A percentile compares a stretch with the other conserved stretches of the same genome.
Conservation (phyloP, 1,284 basidiomycete genomes). For the Rhodotorula sp. region DNA sequence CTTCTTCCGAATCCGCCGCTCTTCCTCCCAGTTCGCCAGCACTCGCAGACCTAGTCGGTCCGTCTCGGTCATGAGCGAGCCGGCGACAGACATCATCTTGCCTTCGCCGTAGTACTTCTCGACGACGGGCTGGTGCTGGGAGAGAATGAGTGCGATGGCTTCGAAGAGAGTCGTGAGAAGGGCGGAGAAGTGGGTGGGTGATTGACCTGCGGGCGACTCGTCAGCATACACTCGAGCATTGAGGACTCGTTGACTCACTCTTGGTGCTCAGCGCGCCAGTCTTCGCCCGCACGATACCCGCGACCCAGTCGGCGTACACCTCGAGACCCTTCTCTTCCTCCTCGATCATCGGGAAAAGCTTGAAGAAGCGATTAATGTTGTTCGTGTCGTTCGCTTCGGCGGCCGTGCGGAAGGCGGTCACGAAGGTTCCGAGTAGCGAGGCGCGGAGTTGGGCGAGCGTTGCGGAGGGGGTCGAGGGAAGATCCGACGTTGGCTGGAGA, state of each 20-base stretch:
- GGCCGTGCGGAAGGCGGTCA: slow-evolving; percentile 71
- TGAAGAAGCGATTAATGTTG: slow-evolving; percentile 90
- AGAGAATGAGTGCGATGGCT: slow-evolving; percentile 90
- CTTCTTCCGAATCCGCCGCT: slow-evolving; percentile 56
- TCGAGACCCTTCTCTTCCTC: slow-evolving; percentile 79
- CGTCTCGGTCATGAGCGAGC: slow-evolving; percentile 75
- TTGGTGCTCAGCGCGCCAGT: slow-evolving; percentile 68
- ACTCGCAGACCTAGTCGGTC: slow-evolving; percentile 76
- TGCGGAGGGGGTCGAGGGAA: slow-evolving; percentile 78
- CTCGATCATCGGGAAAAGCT: slow-evolving; percentile 90
- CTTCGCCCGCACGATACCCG: slow-evolving; percentile 78
- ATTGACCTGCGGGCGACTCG: slow-evolving; percentile 61
- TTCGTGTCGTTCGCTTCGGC: slow-evolving; percentile 71
- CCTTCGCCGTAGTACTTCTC: slow-evolving; percentile 93
- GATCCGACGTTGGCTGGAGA: slow-evolving; percentile 78
- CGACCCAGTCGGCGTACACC: slow-evolving; percentile 88
- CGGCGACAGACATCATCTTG: slow-evolving; percentile 78
- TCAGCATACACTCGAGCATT: slow-evolving; percentile 10
- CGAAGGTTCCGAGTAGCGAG: slow-evolving; percentile 73
- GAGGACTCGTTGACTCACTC: slow-evolving; percentile 55
- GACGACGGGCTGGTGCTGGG: slow-evolving; percentile 94
- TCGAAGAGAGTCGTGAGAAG: slow-evolving; percentile 87
- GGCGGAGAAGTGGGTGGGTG: slow-evolving; percentile 82
- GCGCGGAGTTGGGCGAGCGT: slow-evolving; percentile 73
- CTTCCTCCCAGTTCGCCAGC: slow-evolving; percentile 85